These are phyloP conservation scores for Colletotrichum sp. DNA, from an alignment of 2,329 filamentous ascomycete species.

Conservation along the genomic window DNA sequence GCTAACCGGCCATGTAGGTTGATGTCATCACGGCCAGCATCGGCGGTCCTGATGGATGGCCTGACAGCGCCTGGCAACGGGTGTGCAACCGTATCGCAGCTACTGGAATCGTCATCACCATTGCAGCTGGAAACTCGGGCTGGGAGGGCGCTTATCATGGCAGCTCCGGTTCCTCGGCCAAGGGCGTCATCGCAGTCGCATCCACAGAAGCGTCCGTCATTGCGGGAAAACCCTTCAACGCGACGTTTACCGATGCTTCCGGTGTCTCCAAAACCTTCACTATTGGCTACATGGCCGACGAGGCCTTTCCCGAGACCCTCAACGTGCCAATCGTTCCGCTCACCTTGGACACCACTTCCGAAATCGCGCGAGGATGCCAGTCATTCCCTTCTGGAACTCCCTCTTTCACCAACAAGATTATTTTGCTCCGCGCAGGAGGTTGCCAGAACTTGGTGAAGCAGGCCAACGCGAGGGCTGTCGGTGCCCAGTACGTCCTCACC, in stretches of 20 bases:
- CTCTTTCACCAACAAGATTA: constrained; percentile 42
- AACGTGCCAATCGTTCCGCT: constrained; percentile 30
- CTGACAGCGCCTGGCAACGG: constrained; percentile 31
- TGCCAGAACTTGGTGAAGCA: constrained; percentile 42
- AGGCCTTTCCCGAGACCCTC: not conserved
- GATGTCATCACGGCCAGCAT: constrained; percentile 31
- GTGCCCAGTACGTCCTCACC: constrained; percentile 44
- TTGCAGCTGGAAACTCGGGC: constrained; percentile 51
- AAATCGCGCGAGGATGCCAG: constrained; percentile 23
- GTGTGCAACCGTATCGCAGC: constrained; percentile 36
- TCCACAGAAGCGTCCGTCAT: constrained; percentile 36
- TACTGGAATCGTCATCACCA: constrained; percentile 45
- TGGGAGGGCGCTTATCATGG: constrained; percentile 44
- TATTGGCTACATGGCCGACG: constrained; percentile 4
- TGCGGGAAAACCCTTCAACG: not conserved
- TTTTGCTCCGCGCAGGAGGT: constrained; percentile 44
- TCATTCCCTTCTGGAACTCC: constrained; percentile 43
- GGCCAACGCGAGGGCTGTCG: constrained; percentile 40
- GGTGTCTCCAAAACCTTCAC: not conserved
- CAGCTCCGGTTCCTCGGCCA: constrained; percentile 44
- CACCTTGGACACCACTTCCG: constrained; percentile 14
- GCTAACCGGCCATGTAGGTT: not conserved
- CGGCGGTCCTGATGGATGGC: constrained; percentile 24
- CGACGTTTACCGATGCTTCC: not conserved
- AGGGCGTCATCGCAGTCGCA: constrained; percentile 47